A percentile compares a stretch with the other conserved stretches of the same genome.
These are phyloP conservation scores for Candida takata DNA, from an alignment of 805 yeast genomes.

Conservation along the genomic window DNA sequence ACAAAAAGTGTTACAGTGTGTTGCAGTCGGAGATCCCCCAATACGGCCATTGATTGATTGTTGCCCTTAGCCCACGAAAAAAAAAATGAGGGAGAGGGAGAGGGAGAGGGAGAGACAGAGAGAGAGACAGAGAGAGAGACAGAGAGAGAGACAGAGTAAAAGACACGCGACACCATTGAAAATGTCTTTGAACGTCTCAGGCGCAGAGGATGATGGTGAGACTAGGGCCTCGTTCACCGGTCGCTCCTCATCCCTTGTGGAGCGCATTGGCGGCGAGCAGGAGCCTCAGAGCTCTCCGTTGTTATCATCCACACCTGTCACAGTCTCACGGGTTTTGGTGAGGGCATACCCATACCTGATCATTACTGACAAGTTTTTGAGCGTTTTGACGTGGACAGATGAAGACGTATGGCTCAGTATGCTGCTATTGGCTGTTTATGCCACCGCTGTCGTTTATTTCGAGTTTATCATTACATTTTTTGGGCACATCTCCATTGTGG, in stretches of 20 bases:
- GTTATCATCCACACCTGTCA: slow-evolving; percentile 83
- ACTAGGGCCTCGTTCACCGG: slow-evolving; percentile 36
- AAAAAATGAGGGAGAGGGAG: too few relatives aligned
- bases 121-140: too few relatives aligned
- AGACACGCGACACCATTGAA: neutral
- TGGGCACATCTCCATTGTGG: slow-evolving; percentile 72
- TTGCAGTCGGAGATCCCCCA: too few relatives aligned
- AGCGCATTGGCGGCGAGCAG: slow-evolving; percentile 21
- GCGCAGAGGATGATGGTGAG: slow-evolving; percentile 25
- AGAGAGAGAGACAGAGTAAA: too few relatives aligned
- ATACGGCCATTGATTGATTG: too few relatives aligned
- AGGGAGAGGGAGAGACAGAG: too few relatives aligned
- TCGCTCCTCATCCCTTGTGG: slow-evolving; percentile 18
- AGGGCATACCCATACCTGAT: slow-evolving; percentile 80
- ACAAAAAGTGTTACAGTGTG: too few relatives aligned
- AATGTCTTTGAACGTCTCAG: slow-evolving; percentile 14
- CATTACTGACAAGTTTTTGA: slow-evolving; percentile 59
- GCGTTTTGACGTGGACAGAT: slow-evolving; percentile 85
- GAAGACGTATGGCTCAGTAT: slow-evolving; percentile 75
- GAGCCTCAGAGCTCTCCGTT: slow-evolving; percentile 53
- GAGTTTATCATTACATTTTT: slow-evolving; percentile 71
- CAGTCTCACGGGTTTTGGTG: slow-evolving; percentile 76
- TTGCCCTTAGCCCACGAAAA: too few relatives aligned
- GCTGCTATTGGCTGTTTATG: slow-evolving; percentile 47
- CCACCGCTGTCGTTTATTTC: slow-evolving; percentile 63